phyloP scores from a whole-genome alignment of 2,329 filamentous ascomycete genomes.

The Talaromyces islandicus region DNA sequence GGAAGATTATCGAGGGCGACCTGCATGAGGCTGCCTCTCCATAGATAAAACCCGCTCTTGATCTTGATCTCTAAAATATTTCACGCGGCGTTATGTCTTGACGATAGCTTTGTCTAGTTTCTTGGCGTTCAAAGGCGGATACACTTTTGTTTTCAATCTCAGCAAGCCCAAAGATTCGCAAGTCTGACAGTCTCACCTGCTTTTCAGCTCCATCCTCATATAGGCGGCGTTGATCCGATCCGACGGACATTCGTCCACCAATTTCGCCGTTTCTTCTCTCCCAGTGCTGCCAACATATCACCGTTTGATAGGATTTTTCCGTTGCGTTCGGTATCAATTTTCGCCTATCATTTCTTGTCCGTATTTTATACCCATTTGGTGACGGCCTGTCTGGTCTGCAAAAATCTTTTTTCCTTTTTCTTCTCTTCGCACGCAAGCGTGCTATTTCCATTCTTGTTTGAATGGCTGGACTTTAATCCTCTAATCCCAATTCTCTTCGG shows the following conservation, averaged over 20 bases:
- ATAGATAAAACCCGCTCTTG: constrained; percentile 11
- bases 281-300: background rate
- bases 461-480: constrained; percentile 11
- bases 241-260: background rate
- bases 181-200: background rate
- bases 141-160: constrained; percentile 2
- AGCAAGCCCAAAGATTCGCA: constrained; percentile 1
- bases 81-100: constrained; percentile 30
- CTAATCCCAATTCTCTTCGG: constrained; percentile 10
- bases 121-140: constrained; percentile 11
- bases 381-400: constrained; percentile 6
- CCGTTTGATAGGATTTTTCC: background rate
- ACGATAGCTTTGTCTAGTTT: constrained; percentile 26
- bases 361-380: constrained; percentile 13
- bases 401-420: background rate
- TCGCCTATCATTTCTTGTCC: background rate
- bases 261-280: background rate
- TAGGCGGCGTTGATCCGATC: background rate
- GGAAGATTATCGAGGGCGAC: constrained; percentile 91
- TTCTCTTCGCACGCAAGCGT: constrained; percentile 1
- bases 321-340: background rate
- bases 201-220: background rate
- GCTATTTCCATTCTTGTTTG: background rate
- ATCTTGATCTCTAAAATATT: constrained; percentile 11
- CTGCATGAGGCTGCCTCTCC: constrained; percentile 20